phyloP scores from a whole-genome alignment of 495 filamentous ascomycete genomes.

The Echria macrotheca region DNA sequence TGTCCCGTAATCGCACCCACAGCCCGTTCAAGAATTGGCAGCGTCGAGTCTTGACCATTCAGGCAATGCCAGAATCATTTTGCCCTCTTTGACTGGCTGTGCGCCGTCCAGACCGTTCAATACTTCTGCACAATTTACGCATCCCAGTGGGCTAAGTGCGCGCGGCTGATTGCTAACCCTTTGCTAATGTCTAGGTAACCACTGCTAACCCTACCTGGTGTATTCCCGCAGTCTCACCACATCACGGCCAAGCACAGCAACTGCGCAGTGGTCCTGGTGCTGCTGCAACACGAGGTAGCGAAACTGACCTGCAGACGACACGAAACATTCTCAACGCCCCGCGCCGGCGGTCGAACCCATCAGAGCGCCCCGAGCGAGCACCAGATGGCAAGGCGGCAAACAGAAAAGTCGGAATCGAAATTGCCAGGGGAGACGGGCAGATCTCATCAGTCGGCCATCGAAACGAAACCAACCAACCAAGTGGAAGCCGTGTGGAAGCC shows the following conservation, averaged over 20 bases:
- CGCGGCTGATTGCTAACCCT: no score
- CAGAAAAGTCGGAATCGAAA: no score
- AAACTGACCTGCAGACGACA: background rate
- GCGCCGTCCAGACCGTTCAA: background rate
- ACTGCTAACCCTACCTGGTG: no score
- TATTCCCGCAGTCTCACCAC: no score
- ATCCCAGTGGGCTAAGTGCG: no score
- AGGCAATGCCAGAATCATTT: background rate
- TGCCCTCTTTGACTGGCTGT: background rate
- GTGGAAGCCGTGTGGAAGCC: background rate
- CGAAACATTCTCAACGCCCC: background rate
- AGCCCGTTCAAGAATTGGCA: background rate
- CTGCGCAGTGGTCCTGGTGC: no score
- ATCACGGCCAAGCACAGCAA: no score
- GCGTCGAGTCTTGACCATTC: background rate
- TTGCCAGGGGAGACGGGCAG: background rate
- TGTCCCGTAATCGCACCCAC: background rate
- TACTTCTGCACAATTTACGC: background rate
- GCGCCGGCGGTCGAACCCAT: no score
- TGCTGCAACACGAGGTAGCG: background rate
- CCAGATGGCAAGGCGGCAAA: no score
- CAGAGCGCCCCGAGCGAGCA: no score
- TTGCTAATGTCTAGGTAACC: no score
- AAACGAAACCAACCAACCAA: background rate
- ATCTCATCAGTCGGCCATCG: background rate